Evolutionary conservation across 805 yeast genomes (phyloP).

Genomic region (Wickerhamomyces bisporus): DNA sequence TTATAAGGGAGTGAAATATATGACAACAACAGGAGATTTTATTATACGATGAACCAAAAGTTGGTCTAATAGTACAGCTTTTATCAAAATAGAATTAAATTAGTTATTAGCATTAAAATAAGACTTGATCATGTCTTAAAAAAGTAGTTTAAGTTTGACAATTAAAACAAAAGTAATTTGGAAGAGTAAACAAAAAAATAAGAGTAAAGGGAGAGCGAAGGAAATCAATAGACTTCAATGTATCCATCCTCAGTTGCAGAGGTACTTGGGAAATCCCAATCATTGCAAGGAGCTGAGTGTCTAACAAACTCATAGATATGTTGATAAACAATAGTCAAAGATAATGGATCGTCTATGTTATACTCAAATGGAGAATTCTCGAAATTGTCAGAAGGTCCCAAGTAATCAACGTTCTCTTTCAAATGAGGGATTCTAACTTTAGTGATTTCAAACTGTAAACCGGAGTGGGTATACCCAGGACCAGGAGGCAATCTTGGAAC

Average conservation of each 20-base stretch:
- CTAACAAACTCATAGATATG: neutral
- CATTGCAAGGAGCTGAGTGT: neutral
- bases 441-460: constrained; percentile 28
- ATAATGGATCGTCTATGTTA: constrained; percentile 7
- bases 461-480: constrained; percentile 28
- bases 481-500: constrained; percentile 59
- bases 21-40: constrained; percentile 57
- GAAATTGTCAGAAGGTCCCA: constrained; percentile 14
- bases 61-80: no score
- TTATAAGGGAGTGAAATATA: constrained; percentile 86
- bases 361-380: constrained; percentile 8
- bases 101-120: no score
- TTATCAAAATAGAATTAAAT: no score
- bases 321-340: constrained; percentile 1
- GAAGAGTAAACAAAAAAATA: no score
- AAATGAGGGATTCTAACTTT: constrained; percentile 32
- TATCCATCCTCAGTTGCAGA: no score
- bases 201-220: no score
- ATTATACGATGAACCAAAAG: constrained; percentile 13
- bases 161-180: no score
- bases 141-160: no score
- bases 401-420: constrained; percentile 9
- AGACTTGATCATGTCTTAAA: no score
- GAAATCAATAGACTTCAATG: no score
- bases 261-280: neutral